phyloP scores from a whole-genome alignment of 257 asterid species.

The Solanum bulbocastanum region DNA sequence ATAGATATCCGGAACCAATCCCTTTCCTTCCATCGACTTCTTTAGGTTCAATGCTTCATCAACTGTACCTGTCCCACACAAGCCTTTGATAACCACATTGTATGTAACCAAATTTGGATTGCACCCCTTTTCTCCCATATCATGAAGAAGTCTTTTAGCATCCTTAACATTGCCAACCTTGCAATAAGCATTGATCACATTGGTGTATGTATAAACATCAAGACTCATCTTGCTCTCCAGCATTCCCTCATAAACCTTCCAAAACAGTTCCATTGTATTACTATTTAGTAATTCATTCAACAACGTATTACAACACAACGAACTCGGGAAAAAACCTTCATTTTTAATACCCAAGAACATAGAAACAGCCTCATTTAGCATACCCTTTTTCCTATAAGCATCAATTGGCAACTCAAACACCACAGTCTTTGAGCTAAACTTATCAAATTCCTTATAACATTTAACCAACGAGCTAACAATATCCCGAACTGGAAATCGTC shows the following conservation, averaged over 20 bases:
- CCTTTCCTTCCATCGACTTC: constrained; percentile 46
- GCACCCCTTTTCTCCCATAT: constrained; percentile 57
- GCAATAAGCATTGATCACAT: constrained; percentile 62
- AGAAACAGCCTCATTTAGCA: constrained; percentile 61
- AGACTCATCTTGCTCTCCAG: constrained; percentile 27
- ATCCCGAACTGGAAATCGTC: constrained; percentile 27
- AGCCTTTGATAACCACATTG: constrained; percentile 56
- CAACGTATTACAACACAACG: constrained; percentile 78
- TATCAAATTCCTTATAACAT: constrained; percentile 20
- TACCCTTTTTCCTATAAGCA: constrained; percentile 53
- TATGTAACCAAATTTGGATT: constrained; percentile 49
- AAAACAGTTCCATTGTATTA: constrained; percentile 54
- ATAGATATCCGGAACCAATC: constrained; percentile 58
- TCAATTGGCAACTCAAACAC: constrained; percentile 77
- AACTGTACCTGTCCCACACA: constrained; percentile 45
- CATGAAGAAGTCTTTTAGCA: constrained; percentile 45
- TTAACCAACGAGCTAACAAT: constrained; percentile 40
- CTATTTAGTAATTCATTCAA: constrained; percentile 58
- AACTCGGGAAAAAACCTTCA: constrained; percentile 35
- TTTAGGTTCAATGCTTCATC: constrained; percentile 60
- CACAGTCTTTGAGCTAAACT: constrained; percentile 30
- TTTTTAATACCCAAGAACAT: constrained; percentile 43
- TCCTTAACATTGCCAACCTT: constrained; percentile 48
- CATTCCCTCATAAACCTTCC: constrained; percentile 59
- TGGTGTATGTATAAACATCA: constrained; percentile 58